phyloP scores from a whole-genome alignment of 179 eudicot genomes.

The Beta lomatogona region DNA sequence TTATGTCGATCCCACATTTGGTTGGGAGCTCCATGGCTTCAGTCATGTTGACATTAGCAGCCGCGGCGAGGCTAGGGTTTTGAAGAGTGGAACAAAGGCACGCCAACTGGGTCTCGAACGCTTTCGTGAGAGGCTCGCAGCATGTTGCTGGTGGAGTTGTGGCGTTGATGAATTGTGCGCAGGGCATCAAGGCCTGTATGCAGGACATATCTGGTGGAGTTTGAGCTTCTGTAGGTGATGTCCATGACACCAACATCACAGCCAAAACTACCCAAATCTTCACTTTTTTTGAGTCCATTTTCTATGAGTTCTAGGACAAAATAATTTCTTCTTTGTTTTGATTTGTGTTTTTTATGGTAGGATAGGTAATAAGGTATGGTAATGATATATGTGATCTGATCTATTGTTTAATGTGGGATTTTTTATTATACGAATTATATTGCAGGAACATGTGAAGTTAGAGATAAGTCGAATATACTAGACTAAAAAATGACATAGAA shows the following conservation, averaged over 20 bases:
- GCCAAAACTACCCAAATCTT: slow-evolving; percentile 8
- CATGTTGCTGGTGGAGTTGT: slow-evolving; percentile 16
- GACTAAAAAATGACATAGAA: neutral
- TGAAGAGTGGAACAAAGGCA: slow-evolving; percentile 21
- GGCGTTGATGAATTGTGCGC: slow-evolving; percentile 5
- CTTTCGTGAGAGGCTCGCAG: slow-evolving; percentile 17
- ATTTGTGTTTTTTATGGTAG: neutral
- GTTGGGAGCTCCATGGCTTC: slow-evolving; percentile 15
- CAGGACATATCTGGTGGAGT: neutral
- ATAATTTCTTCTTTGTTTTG: neutral
- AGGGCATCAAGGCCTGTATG: slow-evolving; percentile 11
- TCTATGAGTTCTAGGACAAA: neutral
- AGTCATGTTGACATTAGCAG: slow-evolving; percentile 3
- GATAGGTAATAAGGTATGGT: neutral
- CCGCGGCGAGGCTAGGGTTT: neutral
- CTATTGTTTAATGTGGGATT: neutral
- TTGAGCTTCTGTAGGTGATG: neutral
- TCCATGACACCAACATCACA: slow-evolving; percentile 16
- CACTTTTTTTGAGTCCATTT: slow-evolving; percentile 12
- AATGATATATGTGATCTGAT: neutral
- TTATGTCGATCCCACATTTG: slow-evolving; percentile 9
- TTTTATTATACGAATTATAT: neutral
- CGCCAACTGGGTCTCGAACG: slow-evolving; percentile 6
- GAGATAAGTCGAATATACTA: neutral
- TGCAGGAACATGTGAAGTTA: neutral